phyloP scores from a whole-genome alignment of 164 flowering plant species.

The Vitis rotundifolia region DNA sequence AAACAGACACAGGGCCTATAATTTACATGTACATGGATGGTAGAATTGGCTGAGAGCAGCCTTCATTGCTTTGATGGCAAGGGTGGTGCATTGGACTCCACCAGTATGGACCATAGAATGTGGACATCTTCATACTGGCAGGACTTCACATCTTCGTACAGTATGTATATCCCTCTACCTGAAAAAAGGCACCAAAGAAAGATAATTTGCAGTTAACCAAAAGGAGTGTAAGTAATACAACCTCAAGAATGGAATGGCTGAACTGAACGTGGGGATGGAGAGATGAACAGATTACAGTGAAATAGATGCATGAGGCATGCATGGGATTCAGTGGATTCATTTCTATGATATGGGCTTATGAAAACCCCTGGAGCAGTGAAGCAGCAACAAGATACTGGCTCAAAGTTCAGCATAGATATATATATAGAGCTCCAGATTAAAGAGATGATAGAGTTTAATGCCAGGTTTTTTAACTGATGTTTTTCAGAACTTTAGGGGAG shows the following conservation, averaged over 20 bases:
- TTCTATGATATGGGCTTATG: not conserved
- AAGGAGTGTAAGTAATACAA: no score
- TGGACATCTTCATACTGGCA: conserved; percentile 47
- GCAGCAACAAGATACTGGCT: not conserved
- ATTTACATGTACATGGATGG: no score
- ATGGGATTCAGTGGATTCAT: no score
- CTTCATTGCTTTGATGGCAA: conserved; percentile 10
- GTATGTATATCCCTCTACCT: conserved; percentile 38
- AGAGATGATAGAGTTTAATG: not conserved
- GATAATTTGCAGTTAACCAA: not conserved
- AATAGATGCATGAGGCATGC: no score
- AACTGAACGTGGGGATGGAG: no score
- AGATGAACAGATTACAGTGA: no score
- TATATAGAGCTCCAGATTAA: no score
- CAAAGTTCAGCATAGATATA: not conserved
- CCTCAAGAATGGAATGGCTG: no score
- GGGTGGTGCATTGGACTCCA: conserved; percentile 25
- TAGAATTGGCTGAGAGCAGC: not conserved
- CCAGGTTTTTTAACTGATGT: no score
- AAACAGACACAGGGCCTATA: no score
- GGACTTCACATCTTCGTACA: conserved; percentile 47
- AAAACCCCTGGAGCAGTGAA: not conserved
- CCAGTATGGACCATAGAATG: conserved; percentile 39
- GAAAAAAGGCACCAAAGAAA: conserved; percentile 12
- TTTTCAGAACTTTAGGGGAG: no score